Base-by-base conservation (phyloP, 345 rosid species). In the Jatropha curcas region DNA sequence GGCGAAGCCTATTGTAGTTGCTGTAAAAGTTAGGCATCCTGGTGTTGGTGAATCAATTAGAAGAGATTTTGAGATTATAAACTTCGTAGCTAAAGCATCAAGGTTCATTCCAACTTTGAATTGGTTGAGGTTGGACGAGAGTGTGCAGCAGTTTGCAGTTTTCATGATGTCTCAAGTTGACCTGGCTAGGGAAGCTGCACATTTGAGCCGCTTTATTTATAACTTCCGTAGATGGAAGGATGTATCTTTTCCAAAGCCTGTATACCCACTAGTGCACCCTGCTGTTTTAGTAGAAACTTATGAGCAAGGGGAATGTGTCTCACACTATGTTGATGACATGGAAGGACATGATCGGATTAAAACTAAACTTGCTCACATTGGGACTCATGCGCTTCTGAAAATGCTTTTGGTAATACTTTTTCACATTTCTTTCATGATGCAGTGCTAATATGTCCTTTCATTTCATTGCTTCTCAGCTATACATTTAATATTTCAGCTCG, bases 101-200 rank as follows among this genome's bases (percentile, higher is more conserved):
- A 88, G 71, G 8, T 83, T 82, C 66, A 65, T 93, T 63, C 98
- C 99, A 46, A 77, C 98, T 71, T 77, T 96, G 74, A 91, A 87
- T 39, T 93, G 99, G 99, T 82, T 96, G 84, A 88, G 99, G 80
- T 79, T 96, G 79, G 98, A 93, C 73, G 99, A 96, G 80, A 90
- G 98, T 73, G 96, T 91, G 34, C 97, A 89, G 76, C 99, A 96
- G 81, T 96, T 96, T 77, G 90, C 91, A 22, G 92, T 88, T 67
- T 96, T 88, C 81, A 93, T 93, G 98, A 84, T 96, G 94, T 93
- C 98, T 80, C 99, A 96, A 81, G 98, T 93, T 70, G 99, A 96
- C 82, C 99, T 96, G 74, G 97, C 99, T 10, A 90, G 99, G 78
- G 99, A 96, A 85, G 99, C 99, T 86, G 91, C 98, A 56, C 97